Evolutionary conservation across 768 basidiomycete genomes (phyloP), one percentile per base, ranked within the genome.

Genomic region (Agaricus subrufescens): DNA sequence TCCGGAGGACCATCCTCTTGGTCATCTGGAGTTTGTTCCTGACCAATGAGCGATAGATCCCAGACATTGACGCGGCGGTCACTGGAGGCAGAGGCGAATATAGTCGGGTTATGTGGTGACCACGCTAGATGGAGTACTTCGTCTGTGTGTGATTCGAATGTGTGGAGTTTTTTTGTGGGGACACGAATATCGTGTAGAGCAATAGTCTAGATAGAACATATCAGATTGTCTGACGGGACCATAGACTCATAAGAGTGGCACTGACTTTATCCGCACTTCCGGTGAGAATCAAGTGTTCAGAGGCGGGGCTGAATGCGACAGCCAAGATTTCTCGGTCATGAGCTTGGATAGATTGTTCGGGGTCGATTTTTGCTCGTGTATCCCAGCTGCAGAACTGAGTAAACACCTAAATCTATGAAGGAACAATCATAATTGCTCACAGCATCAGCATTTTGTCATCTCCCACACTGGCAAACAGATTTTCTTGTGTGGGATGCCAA

Each of bases 1-100:
- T 99, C 97, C 1, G 97, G 97, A 14, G 97, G 94, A 1, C 97
- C 97, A 65, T 99, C 97, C 68, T 99, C 97, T 57, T 94, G 91
- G 66, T 99, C 97, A 61, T 99, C 97, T 3, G 96, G 97, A 1
- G 93, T 91, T 70, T 99, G 97, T 68, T 99, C 97, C 40, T 88
- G 82, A 0, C 97, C 97, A 59, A 98, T 96, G 58, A 88, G 82
- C 25, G 84, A 79, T 56, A 98, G 69, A 73, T 99, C 95, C 97
- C 97, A 99, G 47, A 98, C 76, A 63, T 97, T 95, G 60, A 99
- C 82, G 9, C 97, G 79, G 43, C 97, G 82, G 68, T 99, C 97
- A 58, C 92, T 88, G 3, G 92, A 94, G 1, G 94, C 94, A 2
- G 94, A 96, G 0, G 96, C 96, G 61, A 99, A 98, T 49, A 98